Evolutionary conservation across 2,329 filamentous ascomycete genomes (phyloP).

Genomic region (Sporothrix protearum): DNA sequence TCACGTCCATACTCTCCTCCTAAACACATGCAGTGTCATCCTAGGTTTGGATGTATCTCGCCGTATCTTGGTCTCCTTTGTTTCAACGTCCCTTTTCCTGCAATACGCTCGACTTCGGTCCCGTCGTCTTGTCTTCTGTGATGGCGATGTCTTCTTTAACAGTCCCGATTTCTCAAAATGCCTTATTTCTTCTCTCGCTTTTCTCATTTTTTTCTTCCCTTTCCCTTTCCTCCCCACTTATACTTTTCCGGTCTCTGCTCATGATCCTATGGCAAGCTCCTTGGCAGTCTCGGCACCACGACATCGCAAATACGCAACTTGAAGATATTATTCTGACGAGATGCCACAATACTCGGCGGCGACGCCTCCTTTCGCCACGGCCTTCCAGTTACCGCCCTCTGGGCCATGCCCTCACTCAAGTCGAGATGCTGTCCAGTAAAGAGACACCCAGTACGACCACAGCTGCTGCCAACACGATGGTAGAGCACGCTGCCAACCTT

Average conservation of each 20-base stretch:
- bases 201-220: background rate
- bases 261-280: background rate
- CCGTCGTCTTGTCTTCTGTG: background rate
- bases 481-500: background rate
- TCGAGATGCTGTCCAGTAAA: background rate
- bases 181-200: background rate
- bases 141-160: background rate
- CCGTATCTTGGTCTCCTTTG: background rate
- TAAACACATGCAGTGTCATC: background rate
- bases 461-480: background rate
- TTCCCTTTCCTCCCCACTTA: background rate
- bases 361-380: background rate
- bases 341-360: background rate
- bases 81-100: background rate
- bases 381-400: background rate
- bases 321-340: background rate
- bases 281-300: background rate
- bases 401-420: background rate
- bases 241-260: background rate
- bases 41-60: background rate
- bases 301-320: slow-evolving; percentile 23
- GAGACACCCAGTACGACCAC: background rate
- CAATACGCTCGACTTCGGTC: background rate
- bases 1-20: background rate
- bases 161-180: too few relatives aligned